phyloP scores from a whole-genome alignment of 2,329 filamentous ascomycete species.

The Furcasterigmium sp. region DNA sequence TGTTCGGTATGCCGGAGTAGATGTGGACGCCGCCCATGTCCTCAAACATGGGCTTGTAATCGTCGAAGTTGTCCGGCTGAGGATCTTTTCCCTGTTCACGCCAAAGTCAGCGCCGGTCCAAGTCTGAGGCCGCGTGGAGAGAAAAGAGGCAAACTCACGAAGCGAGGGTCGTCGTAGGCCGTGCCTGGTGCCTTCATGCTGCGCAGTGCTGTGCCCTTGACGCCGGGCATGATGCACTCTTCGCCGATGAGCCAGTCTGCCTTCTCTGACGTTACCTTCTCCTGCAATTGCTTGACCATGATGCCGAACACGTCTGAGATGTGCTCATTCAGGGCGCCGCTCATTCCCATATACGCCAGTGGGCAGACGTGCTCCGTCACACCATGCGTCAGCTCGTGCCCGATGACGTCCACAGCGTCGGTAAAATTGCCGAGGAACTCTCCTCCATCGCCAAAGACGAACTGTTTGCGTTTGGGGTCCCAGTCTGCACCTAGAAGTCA shows the following conservation, averaged over 20 bases:
- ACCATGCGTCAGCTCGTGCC: constrained; percentile 52
- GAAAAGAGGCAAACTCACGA: constrained; percentile 25
- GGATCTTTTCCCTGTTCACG: constrained; percentile 46
- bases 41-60: constrained; percentile 31
- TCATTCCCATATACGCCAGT: constrained; percentile 44
- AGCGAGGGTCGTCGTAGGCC: constrained; percentile 45
- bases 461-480: constrained; percentile 41
- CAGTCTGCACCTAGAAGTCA: constrained; percentile 29
- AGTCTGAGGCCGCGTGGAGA: too few species aligned
- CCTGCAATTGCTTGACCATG: constrained; percentile 50
- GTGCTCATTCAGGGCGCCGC: constrained; percentile 52
- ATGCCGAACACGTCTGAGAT: constrained; percentile 51
- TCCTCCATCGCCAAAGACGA: constrained; percentile 53
- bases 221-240: constrained; percentile 42
- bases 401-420: constrained; percentile 48
- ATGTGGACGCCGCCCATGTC: constrained; percentile 51
- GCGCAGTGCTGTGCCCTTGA: constrained; percentile 46
- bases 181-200: constrained; percentile 50
- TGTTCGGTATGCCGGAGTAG: constrained; percentile 53
- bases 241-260: constrained; percentile 53
- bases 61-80: constrained; percentile 42
- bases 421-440: constrained; percentile 47
- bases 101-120: too few species aligned
- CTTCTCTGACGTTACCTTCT: constrained; percentile 35
- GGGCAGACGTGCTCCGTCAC: constrained; percentile 45